Base-by-base conservation (phyloP, 345 rosid genomes). In the Dipteronia dyeriana region DNA sequence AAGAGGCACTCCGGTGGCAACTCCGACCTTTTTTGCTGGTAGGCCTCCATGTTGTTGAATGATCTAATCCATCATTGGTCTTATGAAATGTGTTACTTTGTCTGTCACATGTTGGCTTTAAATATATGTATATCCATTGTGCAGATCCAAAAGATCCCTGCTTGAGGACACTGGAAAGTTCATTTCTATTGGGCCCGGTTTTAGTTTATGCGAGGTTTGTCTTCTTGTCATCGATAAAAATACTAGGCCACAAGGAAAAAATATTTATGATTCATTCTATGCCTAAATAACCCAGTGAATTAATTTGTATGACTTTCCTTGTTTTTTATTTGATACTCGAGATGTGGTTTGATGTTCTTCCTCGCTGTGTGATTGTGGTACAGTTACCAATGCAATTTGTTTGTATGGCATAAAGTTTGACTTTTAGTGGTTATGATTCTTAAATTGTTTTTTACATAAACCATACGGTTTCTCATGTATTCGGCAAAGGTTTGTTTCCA, bases 21-120 rank as follows among this genome's bases (percentile, higher is more conserved):
- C 88, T 70, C 98, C 98, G 8, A 78, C 88, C 8, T 93, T 93
- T 79, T 93, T 95, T 51, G 90, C 97, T 75, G 97, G 98, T 93
- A 84, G 31, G 89, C 61, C 59, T 38, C 71, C 79, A 62, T 66
- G 75, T 68, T 57, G 13, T 71, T 54, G 53, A 51, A 74, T 4
- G 34, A 45, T 70, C 73, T 71, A 66, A 20, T 69, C 64, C 65
- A 70, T 71, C 62, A 54, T 39, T 38, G 64, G 47, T 68, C 45
- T 62, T 65, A 41, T 22, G 68, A 74, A 17, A 38, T 16, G 6
- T 64, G 13, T 59, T 63, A 16, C 22, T 45, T 22, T 76, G 17
- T 63, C 61, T 12, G 57, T 22, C 11, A 57, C 61, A 38, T 16
- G 57, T 19, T 9, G 31, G 41, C 56, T 76, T 17, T 64, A 61